Base-by-base conservation (phyloP, 2,329 filamentous ascomycete species). In the Sporothrix mexicana region DNA sequence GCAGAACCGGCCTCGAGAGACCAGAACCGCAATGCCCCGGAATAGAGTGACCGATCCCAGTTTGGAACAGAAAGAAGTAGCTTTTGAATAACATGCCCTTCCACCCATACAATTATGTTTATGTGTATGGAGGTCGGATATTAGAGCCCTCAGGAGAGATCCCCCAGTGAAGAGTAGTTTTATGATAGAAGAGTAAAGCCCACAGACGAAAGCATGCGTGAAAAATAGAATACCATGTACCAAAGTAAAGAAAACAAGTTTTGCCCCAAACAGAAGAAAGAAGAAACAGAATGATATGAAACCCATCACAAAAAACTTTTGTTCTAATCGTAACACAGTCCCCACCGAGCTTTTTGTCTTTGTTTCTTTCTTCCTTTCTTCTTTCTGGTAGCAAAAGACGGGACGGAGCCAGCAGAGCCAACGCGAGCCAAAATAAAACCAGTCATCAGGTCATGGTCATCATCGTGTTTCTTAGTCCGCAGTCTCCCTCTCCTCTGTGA, bases 371-470 rank as follows among this genome's bases (percentile, higher is more conserved):
- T 30, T 36, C n/a, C 49, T n/a, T 59, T 70, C 61, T 47, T 70
- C 53, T 59, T 61, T 10, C 43, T n/a, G 30, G 68, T 30, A 47
- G 36, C 51, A 45, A 53, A 25, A 20, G 30, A n/a, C 5, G 13
- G n/a, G 59, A 15, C 59, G 45, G 59, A 64, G 59, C 59, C 59
- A 73, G 72, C 69, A 70, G 45, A 70, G 69, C 69, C 69, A 70
- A 25, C 51, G n/a, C 10, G 6, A 51, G 67, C 51, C 67, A 51
- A 57, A 69, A 57, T n/a, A 25, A 66, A 55, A 66, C 72, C 69
- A 69, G 72, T 73, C 72, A 73, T 73, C 69, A 71, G 72, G 72
- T 70, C 68, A 73, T 66, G 72, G 72, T 70, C 68, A 73, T 66
- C 61, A 72, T 72, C 70, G 55, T 64, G 59, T 59, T 49, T 59